Conservation (phyloP, 2,329 filamentous ascomycete genomes). For the Ilyonectria destructans region DNA sequence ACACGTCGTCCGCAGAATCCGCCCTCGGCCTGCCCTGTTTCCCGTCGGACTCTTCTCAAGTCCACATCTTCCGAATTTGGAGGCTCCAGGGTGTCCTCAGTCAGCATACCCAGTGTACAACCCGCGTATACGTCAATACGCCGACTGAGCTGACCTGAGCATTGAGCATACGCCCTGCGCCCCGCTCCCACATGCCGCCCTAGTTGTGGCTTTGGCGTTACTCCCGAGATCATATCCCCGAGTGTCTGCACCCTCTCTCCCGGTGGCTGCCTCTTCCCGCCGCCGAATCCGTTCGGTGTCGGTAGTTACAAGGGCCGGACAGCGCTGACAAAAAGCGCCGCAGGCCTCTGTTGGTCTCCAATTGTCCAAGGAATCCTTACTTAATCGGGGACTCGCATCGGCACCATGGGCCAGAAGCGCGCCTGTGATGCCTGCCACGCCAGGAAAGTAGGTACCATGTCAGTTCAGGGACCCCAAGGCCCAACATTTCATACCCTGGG, state of each 20-base stretch:
- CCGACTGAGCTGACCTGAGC: not conserved
- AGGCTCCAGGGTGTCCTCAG: not conserved
- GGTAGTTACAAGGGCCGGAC: not conserved
- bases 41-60: conserved; percentile 14
- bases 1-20: conserved; percentile 10
- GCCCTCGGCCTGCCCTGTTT: conserved; percentile 4
- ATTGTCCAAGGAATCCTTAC: not conserved
- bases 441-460: conserved; percentile 21
- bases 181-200: not conserved
- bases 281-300: not conserved
- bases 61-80: conserved; percentile 15
- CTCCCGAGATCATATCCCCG: not conserved
- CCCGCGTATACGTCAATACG: not conserved
- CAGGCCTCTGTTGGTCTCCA: not conserved
- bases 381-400: conserved; percentile 1
- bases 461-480: too few relatives aligned
- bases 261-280: not conserved
- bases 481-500: too few relatives aligned
- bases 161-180: not conserved
- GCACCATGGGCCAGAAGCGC: conserved; percentile 4
- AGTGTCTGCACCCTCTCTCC: not conserved
- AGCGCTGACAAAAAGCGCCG: conserved; percentile 1
- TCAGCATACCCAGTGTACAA: not conserved
- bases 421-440: conserved; percentile 24
- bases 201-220: not conserved